Percentiles rank a stretch among this genome's conserved stretches.
Conservation (phyloP, 495 filamentous ascomycete species). For the Tuber umbilicatum region DNA sequence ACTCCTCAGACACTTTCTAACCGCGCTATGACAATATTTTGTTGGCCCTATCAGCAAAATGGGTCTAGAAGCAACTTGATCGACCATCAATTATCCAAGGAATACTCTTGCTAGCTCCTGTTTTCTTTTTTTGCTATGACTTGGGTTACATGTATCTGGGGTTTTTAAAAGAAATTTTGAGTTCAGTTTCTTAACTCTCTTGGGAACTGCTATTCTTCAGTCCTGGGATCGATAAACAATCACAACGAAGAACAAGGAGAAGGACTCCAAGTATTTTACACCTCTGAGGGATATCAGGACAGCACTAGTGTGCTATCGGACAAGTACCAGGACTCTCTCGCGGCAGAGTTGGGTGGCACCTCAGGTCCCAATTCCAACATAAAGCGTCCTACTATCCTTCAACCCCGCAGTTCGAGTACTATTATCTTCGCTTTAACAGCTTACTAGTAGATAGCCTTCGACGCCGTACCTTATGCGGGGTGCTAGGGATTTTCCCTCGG, state of each 20-base stretch:
- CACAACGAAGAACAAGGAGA: not conserved
- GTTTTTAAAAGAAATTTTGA: no score
- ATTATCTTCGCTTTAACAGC: not conserved
- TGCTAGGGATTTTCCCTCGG: not conserved
- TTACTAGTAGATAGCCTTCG: not conserved
- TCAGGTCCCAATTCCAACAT: not conserved
- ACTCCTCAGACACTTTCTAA: no score
- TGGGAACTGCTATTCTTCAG: no score
- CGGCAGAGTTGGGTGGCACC: not conserved
- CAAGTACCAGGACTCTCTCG: not conserved
- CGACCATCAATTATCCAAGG: no score
- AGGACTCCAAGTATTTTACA: not conserved
- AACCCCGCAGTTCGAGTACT: not conserved
- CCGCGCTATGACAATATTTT: no score
- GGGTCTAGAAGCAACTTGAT: no score
- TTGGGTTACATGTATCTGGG: no score
- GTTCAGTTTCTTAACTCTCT: no score
- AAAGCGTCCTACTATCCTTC: not conserved
- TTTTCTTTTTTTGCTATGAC: no score
- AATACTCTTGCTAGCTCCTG: no score
- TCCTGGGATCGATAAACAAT: not conserved
- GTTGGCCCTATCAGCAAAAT: no score
- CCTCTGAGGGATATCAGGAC: not conserved
- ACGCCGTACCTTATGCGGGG: not conserved
- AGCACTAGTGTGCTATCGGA: not conserved